A percentile compares a stretch with the other conserved stretches of the same genome.
phyloP scores from a whole-genome alignment of 768 basidiomycete genomes.

The Pleurotus djamor region DNA sequence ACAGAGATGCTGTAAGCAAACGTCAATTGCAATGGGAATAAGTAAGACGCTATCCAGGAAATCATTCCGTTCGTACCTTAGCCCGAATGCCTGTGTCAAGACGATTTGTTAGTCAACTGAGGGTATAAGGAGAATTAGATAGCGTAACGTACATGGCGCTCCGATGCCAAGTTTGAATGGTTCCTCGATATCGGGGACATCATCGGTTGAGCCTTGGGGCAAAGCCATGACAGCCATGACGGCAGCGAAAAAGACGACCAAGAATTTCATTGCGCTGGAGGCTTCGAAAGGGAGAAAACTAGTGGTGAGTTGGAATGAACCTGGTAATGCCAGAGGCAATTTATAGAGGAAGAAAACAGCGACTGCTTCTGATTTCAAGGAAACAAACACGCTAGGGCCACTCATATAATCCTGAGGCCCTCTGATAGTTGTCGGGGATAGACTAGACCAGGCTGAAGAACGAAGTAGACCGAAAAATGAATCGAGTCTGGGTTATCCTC shows the following conservation, averaged over 20 bases:
- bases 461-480: no score
- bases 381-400: no score
- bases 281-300: no score
- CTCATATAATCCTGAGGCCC: no score
- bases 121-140: background rate
- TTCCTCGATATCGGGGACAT: constrained; percentile 1
- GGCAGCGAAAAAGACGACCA: background rate
- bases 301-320: no score
- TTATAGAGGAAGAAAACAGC: no score
- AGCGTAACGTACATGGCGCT: background rate
- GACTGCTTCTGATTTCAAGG: no score
- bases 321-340: no score
- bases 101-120: background rate
- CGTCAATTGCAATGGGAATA: background rate
- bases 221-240: background rate
- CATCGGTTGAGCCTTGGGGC: background rate
- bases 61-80: background rate
- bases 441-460: no score
- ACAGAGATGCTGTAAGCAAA: constrained; percentile 1
- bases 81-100: background rate
- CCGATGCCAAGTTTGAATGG: background rate
- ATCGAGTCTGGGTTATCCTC: no score
- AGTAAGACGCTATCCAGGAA: background rate
- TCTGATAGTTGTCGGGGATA: no score
- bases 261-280: background rate